These are phyloP conservation scores for Leishmania martiniquensis DNA, from an alignment of 208 protist species.

Conservation along the genomic window DNA sequence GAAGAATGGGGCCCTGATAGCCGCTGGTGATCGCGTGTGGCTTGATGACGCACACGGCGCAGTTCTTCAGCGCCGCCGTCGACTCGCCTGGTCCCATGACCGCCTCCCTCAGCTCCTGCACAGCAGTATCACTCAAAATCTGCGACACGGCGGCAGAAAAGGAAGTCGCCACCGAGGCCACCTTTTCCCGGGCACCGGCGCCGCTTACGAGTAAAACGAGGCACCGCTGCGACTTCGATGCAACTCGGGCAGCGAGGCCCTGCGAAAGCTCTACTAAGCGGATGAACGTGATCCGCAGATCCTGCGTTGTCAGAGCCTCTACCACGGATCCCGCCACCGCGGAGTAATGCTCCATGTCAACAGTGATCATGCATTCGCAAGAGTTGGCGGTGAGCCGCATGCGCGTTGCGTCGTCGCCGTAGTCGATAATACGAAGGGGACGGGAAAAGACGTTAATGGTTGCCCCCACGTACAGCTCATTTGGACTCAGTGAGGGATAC, in stretches of 20 bases:
- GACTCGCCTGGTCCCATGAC: constrained; percentile 66
- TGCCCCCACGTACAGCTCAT: constrained; percentile 92
- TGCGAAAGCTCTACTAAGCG: constrained; percentile 71
- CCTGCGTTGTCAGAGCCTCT: constrained; percentile 50
- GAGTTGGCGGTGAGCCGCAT: constrained; percentile 58
- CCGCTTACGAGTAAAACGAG: constrained; percentile 61
- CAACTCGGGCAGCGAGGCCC: constrained; percentile 39
- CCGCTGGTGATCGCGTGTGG: constrained; percentile 94
- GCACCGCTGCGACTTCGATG: constrained; percentile 44
- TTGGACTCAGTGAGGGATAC: constrained; percentile 78
- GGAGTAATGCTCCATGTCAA: constrained; percentile 43
- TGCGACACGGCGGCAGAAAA: constrained; percentile 46
- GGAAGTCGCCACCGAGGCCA: constrained; percentile 22
- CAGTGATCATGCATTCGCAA: constrained; percentile 66
- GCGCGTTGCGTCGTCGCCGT: constrained; percentile 90
- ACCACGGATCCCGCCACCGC: constrained; percentile 51
- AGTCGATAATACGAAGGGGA: constrained; percentile 92
- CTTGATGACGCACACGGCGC: constrained; percentile 95
- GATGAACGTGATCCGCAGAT: constrained; percentile 71
- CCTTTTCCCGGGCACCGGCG: constrained; percentile 64
- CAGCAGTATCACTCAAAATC: constrained; percentile 43
- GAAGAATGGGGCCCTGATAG: constrained; percentile 89
- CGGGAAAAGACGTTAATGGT: constrained; percentile 94
- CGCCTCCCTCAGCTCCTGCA: constrained; percentile 32
- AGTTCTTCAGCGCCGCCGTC: constrained; percentile 87